phyloP scores from a whole-genome alignment of 257 asterid species.

The Petunia axillaris region DNA sequence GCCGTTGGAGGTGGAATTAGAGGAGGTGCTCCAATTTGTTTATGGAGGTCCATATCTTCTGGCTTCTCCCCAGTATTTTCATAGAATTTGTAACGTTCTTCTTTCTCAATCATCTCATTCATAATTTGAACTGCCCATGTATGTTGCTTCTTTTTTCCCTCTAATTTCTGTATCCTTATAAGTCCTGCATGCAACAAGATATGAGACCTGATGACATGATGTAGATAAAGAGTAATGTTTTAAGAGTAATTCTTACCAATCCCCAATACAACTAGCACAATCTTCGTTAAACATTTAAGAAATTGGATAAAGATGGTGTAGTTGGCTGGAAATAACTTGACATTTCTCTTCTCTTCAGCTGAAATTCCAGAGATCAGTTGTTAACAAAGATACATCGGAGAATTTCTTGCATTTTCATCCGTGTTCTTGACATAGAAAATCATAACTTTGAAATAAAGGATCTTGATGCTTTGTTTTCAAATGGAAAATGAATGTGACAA shows the following conservation, averaged over 20 bases:
- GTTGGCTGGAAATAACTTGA: constrained; percentile 29
- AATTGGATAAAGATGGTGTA: constrained; percentile 25
- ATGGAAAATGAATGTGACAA: not conserved
- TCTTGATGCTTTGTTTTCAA: not conserved
- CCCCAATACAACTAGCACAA: constrained; percentile 32
- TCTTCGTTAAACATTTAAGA: constrained; percentile 26
- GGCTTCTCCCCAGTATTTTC: constrained; percentile 39
- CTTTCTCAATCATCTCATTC: constrained; percentile 35
- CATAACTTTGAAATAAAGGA: not conserved
- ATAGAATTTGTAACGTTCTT: constrained; percentile 36
- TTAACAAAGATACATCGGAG: not conserved
- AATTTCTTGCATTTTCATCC: not conserved
- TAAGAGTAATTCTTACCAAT: constrained; percentile 31
- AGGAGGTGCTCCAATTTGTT: constrained; percentile 11
- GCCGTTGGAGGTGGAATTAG: not conserved
- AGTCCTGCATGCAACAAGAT: constrained; percentile 39
- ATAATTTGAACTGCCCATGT: constrained; percentile 38
- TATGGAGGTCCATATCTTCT: not conserved
- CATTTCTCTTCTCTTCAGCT: not conserved
- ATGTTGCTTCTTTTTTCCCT: constrained; percentile 36
- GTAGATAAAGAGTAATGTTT: not conserved
- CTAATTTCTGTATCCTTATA: constrained; percentile 35
- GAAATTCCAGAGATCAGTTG: constrained; percentile 7
- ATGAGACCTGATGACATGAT: constrained; percentile 11
- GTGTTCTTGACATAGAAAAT: not conserved